A percentile compares a stretch with the other conserved stretches of the same genome.
These are phyloP conservation scores for Fusarium sororula DNA, from an alignment of 2,329 filamentous ascomycete genomes.

Conservation along the genomic window DNA sequence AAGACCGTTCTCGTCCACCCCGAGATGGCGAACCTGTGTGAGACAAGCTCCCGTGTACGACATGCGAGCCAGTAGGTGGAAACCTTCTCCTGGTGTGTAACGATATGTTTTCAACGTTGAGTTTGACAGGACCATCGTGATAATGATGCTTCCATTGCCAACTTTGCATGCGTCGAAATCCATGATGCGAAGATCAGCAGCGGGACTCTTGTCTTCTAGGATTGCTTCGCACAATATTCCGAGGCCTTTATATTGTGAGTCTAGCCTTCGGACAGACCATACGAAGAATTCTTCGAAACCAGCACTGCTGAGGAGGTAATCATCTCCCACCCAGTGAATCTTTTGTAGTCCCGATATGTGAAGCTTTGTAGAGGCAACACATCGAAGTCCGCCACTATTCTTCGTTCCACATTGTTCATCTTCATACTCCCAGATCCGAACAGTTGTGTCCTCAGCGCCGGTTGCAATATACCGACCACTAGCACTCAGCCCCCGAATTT, in stretches of 20 bases:
- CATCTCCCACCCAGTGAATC: slow-evolving; percentile 76
- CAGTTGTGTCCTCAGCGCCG: slow-evolving; percentile 76
- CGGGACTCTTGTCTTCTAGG: slow-evolving; percentile 59
- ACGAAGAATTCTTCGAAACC: slow-evolving; percentile 90
- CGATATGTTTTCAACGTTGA: slow-evolving; percentile 74
- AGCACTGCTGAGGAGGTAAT: slow-evolving; percentile 83
- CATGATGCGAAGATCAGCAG: slow-evolving; percentile 80
- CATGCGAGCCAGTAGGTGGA: slow-evolving; percentile 61
- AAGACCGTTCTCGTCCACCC: slow-evolving; percentile 38
- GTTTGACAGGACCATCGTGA: slow-evolving; percentile 85
- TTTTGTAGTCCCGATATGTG: slow-evolving; percentile 88
- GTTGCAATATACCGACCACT: slow-evolving; percentile 63
- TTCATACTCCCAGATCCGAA: slow-evolving; percentile 74
- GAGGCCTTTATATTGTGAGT: slow-evolving; percentile 59
- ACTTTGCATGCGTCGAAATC: slow-evolving; percentile 70
- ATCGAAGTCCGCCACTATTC: slow-evolving; percentile 49
- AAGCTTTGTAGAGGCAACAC: slow-evolving; percentile 73
- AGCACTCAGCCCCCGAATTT: slow-evolving; percentile 70
- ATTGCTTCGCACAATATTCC: slow-evolving; percentile 66
- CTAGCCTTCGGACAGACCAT: slow-evolving; percentile 73
- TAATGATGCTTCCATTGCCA: slow-evolving; percentile 55
- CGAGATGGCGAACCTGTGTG: slow-evolving; percentile 67
- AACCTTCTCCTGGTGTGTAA: slow-evolving; percentile 55
- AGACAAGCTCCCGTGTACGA: slow-evolving; percentile 79
- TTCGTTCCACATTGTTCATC: slow-evolving; percentile 13